Base-by-base conservation (phyloP, 768 basidiomycete genomes). In the Lepiota venenata region DNA sequence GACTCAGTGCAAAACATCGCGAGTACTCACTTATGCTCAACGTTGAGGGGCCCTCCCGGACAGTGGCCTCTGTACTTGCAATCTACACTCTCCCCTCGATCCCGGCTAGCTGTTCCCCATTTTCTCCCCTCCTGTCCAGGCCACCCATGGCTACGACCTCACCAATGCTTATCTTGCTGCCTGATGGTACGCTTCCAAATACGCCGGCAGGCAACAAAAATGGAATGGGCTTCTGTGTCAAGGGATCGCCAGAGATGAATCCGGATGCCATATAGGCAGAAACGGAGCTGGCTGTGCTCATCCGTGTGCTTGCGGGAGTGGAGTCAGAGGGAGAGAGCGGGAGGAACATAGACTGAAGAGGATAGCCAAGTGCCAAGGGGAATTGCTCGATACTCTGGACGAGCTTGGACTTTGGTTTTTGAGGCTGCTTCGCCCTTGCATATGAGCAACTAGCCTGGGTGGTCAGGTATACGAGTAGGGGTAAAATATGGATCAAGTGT, bases 361-460 rank as follows among this genome's bases (percentile, higher is more conserved):
- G n/a, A n/a, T n/a, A n/a, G n/a, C n/a, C n/a, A n/a, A n/a, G n/a
- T n/a, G n/a, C n/a, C n/a, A n/a, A n/a, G n/a, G 74, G 53, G 55
- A 75, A 74, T 42, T 71, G 69, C 46, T 74, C 73, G 39, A 75
- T 69, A 47, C 66, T 66, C 43, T 73, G 69, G 3, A 65, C 70
- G 47, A 75, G 65, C 56, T 71, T 72, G 2, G 66, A 58, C 47
- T 68, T 69, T 5, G 42, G 29, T 12, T 42, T 44, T 52, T 46
- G 47, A 22, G n/a, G 41, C 38, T 50, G 58, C 47, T 25, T 55
- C 37, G 43, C 18, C 12, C 10, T 21, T 27, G 21, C 35, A 36
- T 22, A n/a, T 9, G 18, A 15, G 15, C 50, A n/a, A 29, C 20
- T 47, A 35, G 45, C 29, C 11, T 11, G 12, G 44, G 5, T 46